Evolutionary conservation across 345 rosid genomes (phyloP).

Genomic region (Firmiana major): DNA sequence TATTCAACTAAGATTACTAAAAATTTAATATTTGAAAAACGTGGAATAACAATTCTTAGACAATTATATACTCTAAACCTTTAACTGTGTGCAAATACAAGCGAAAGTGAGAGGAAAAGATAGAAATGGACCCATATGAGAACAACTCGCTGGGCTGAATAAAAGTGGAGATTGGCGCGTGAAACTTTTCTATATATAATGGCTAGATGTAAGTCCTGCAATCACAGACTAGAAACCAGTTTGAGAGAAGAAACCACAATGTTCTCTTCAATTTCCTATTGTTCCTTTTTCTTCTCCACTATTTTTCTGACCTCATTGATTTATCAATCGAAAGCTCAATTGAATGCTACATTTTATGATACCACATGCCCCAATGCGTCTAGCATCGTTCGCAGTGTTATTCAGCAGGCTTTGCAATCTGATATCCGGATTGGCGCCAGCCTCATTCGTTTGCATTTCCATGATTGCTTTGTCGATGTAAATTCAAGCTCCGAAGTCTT

Average conservation of each 20-base stretch:
- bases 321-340: constrained; percentile 32
- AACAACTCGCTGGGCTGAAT: too few species aligned
- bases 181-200: constrained; percentile 1
- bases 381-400: constrained; percentile 38
- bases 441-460: constrained; percentile 79
- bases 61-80: neutral
- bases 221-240: neutral
- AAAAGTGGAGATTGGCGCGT: neutral
- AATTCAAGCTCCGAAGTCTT: neutral
- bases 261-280: neutral
- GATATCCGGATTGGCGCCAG: constrained; percentile 71
- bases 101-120: neutral
- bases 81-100: neutral
- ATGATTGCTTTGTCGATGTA: constrained; percentile 83
- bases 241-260: neutral
- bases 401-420: constrained; percentile 56
- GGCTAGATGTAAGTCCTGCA: neutral
- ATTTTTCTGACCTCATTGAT: neutral
- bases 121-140: neutral
- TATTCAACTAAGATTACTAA: too few species aligned
- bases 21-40: too few species aligned
- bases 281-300: neutral
- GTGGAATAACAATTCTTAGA: too few species aligned
- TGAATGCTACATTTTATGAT: constrained; percentile 53
- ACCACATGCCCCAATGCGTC: constrained; percentile 65